These are phyloP conservation scores for Danielia reshetovae DNA, from an alignment of 805 yeast species.

Conservation along the genomic window DNA sequence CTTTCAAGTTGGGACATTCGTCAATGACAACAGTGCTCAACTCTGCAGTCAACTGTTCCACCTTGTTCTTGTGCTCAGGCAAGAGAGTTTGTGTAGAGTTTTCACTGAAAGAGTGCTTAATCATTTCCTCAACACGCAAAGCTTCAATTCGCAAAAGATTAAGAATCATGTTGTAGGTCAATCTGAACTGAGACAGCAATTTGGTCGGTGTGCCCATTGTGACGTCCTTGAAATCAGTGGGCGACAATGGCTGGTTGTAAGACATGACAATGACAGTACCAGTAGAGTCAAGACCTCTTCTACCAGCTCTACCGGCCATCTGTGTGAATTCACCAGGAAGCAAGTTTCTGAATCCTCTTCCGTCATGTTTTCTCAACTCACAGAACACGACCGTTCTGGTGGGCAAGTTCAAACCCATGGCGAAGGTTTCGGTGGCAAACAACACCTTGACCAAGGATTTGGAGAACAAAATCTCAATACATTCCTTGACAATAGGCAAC, in stretches of 20 bases:
- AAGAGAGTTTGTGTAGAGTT: conserved; percentile 78
- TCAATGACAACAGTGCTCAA: conserved; percentile 35
- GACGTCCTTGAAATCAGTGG: conserved; percentile 66
- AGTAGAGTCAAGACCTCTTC: conserved; percentile 89
- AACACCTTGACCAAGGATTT: conserved; percentile 81
- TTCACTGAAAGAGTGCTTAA: conserved; percentile 91
- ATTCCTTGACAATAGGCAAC: conserved; percentile 87
- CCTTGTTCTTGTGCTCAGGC: conserved; percentile 77
- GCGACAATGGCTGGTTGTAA: conserved; percentile 59
- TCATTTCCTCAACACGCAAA: conserved; percentile 95
- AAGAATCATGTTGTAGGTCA: conserved; percentile 93
- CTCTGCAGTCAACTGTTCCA: conserved; percentile 49
- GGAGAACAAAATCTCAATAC: conserved; percentile 88
- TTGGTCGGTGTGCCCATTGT: conserved; percentile 88
- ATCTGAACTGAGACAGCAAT: conserved; percentile 83
- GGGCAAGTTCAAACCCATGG: conserved; percentile 96
- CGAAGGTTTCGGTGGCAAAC: conserved; percentile 97
- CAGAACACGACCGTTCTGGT: conserved; percentile 94
- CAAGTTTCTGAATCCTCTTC: conserved; percentile 72
- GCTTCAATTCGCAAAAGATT: conserved; percentile 92
- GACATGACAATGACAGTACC: conserved; percentile 96
- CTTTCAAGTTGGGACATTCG: conserved; percentile 34
- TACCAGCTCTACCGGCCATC: conserved; percentile 98
- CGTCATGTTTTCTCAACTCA: conserved; percentile 86
- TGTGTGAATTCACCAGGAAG: conserved; percentile 97